phyloP scores from a whole-genome alignment of 345 rosid species.

The Schrenkiella parvula region DNA sequence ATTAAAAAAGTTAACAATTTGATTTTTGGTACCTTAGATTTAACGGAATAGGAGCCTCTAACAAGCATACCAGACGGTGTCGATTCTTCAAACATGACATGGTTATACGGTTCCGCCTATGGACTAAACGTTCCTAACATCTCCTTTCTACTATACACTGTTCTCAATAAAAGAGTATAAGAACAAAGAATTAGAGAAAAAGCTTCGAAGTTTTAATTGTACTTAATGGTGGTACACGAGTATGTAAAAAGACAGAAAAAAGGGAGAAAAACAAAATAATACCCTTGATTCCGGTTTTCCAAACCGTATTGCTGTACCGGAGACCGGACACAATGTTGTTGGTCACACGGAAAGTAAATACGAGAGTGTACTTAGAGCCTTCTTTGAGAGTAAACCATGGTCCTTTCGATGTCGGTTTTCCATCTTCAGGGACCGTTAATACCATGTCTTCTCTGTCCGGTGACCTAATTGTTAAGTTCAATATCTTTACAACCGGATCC shows the following conservation, averaged over 20 bases:
- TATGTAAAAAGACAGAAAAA: neutral
- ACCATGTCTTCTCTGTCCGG: constrained; percentile 69
- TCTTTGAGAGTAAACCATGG: constrained; percentile 91
- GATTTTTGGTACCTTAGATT: constrained; percentile 49
- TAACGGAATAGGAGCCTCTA: constrained; percentile 82
- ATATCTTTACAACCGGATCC: constrained; percentile 84
- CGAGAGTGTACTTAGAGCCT: constrained; percentile 67
- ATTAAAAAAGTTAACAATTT: neutral
- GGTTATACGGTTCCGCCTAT: constrained; percentile 69
- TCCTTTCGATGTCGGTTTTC: constrained; percentile 53
- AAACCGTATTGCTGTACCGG: constrained; percentile 64
- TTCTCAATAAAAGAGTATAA: neutral
- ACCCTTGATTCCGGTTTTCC: constrained; percentile 81
- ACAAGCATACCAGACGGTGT: constrained; percentile 87
- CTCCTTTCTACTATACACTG: constrained; percentile 80
- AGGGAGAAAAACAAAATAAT: no score
- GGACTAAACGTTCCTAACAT: constrained; percentile 96
- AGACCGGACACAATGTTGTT: constrained; percentile 93
- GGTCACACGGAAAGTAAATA: constrained; percentile 64
- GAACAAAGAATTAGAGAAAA: neutral
- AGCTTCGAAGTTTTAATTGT: neutral
- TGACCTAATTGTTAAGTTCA: constrained; percentile 59
- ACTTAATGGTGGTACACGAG: neutral
- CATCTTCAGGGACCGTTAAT: constrained; percentile 57
- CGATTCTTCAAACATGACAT: constrained; percentile 69